Conservation (phyloP, 1,284 basidiomycete species). For the Amylostereum areolatum region DNA sequence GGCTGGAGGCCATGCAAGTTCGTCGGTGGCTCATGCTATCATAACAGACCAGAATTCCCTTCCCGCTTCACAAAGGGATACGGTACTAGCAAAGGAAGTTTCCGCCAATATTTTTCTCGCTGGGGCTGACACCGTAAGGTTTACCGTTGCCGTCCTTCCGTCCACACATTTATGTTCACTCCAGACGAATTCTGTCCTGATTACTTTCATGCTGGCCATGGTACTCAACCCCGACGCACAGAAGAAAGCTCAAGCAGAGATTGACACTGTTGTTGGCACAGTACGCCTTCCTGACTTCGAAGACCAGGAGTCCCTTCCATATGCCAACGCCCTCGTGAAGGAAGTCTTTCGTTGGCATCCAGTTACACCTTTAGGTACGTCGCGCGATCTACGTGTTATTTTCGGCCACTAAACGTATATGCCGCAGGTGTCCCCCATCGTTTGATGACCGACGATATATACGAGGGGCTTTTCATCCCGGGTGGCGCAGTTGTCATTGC, state of each 20-base stretch:
- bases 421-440: constrained; percentile 25
- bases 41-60: not conserved
- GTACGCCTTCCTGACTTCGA: constrained; percentile 15
- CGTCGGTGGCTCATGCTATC: not conserved
- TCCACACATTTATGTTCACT: too few relatives aligned
- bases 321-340: constrained; percentile 16
- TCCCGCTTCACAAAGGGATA: too few relatives aligned
- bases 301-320: constrained; percentile 14
- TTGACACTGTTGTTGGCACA: constrained; percentile 20
- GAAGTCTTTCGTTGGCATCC: constrained; percentile 15
- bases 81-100: not conserved
- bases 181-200: constrained; percentile 15
- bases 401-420: not conserved
- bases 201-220: constrained; percentile 21
- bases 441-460: constrained; percentile 25
- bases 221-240: constrained; percentile 21
- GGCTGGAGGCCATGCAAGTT: not conserved
- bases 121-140: constrained; percentile 1
- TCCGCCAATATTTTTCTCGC: constrained; percentile 6
- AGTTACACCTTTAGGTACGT: constrained; percentile 9
- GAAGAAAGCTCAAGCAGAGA: constrained; percentile 18
- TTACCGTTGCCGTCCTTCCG: too few relatives aligned
- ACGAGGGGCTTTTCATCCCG: constrained; percentile 29
- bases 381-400: not conserved
- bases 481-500: constrained; percentile 27